phyloP scores from a whole-genome alignment of 192 early-diverging fungal genomes.

The Dispira simplex region DNA sequence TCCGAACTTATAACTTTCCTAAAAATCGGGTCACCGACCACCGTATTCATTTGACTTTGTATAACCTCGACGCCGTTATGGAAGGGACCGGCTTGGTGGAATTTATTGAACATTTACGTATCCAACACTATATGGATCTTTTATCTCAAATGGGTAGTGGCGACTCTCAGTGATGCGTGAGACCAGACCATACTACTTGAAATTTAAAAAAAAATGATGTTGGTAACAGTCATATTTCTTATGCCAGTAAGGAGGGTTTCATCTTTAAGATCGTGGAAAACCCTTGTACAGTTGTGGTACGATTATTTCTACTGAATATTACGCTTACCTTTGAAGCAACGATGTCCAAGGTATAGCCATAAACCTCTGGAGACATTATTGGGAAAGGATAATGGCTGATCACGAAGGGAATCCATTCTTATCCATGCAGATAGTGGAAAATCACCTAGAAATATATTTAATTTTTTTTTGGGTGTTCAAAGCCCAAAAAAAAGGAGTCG shows the following conservation, averaged over 20 bases:
- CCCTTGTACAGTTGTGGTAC: not conserved
- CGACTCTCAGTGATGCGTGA: not conserved
- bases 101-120: slow-evolving; percentile 29
- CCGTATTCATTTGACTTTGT: slow-evolving; percentile 54
- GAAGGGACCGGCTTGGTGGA: slow-evolving; percentile 28
- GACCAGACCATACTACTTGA: not conserved
- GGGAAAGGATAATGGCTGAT: too few relatives aligned
- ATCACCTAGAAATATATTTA: too few relatives aligned
- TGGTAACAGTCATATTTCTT: not conserved
- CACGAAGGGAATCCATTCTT: too few relatives aligned
- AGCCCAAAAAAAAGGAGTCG: too few relatives aligned
- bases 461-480: too few relatives aligned
- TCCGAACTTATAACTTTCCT: slow-evolving; percentile 68
- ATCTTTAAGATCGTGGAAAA: not conserved
- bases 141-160: not conserved
- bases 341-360: too few relatives aligned
- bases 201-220: not conserved
- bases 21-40: slow-evolving; percentile 73
- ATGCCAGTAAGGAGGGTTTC: not conserved
- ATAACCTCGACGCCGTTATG: slow-evolving; percentile 50
- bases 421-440: too few relatives aligned
- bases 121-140: slow-evolving; percentile 29
- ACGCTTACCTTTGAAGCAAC: too few relatives aligned
- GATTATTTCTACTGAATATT: not conserved
- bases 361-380: too few relatives aligned